Evolutionary conservation across 1,139 yeast genomes (phyloP).

Genomic region (Candida frijolesensis): DNA sequence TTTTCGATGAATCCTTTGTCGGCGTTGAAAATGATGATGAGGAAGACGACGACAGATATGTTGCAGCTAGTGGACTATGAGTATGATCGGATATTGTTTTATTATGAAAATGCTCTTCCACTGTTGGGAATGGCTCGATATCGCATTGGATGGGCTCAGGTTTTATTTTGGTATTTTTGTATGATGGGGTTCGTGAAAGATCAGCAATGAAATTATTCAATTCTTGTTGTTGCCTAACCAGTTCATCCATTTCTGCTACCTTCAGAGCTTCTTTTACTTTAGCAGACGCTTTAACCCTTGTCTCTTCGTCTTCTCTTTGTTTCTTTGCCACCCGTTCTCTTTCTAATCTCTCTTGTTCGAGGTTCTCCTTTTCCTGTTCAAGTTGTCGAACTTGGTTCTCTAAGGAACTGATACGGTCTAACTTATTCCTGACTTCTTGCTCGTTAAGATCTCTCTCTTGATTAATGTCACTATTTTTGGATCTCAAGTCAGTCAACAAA

Average conservation of each 20-base stretch:
- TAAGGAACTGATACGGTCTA: conserved; percentile 1
- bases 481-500: conserved; percentile 49
- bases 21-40: conserved; percentile 1
- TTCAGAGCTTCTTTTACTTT: not conserved
- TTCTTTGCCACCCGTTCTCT: not conserved
- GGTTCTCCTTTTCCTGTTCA: conserved; percentile 5
- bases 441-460: conserved; percentile 1
- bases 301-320: not conserved
- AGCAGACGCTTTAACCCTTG: not conserved
- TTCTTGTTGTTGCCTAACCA: conserved; percentile 3
- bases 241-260: conserved; percentile 1
- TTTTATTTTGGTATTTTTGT: not conserved
- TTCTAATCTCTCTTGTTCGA: conserved; percentile 5
- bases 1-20: conserved; percentile 3
- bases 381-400: not conserved
- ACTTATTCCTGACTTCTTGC: conserved; percentile 1
- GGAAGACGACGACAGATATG: not conserved
- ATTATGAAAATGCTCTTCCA: not conserved
- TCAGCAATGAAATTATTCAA: conserved; percentile 2
- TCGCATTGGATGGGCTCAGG: not conserved
- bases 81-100: not conserved
- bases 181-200: conserved; percentile 1
- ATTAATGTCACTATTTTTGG: conserved; percentile 11
- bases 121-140: conserved; percentile 1
- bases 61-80: not conserved